phyloP scores from a whole-genome alignment of 148 eudicot genomes.

The Cornus florida region DNA sequence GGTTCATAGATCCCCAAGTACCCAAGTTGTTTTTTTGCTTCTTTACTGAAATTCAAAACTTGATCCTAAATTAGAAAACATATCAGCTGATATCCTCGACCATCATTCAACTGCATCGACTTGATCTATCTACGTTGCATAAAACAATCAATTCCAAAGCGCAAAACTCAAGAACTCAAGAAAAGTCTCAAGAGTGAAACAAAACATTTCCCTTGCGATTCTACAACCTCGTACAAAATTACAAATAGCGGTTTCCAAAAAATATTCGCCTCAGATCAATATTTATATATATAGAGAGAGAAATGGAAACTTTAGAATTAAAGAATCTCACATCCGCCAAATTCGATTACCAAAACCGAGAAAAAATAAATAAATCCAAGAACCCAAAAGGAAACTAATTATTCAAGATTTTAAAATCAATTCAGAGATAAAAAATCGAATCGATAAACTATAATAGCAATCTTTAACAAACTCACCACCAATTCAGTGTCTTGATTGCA shows the following conservation, averaged over 20 bases:
- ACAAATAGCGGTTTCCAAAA: not conserved
- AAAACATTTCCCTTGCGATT: not conserved
- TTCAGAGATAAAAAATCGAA: not conserved
- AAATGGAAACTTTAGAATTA: not conserved
- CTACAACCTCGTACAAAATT: not conserved
- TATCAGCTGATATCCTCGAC: not conserved
- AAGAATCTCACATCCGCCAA: not conserved
- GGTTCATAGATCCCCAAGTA: not conserved
- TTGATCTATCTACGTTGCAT: not conserved
- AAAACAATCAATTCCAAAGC: not conserved
- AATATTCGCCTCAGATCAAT: not conserved
- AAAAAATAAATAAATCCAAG: not conserved
- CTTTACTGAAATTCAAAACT: not conserved
- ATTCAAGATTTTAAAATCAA: not conserved
- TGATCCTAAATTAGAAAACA: not conserved
- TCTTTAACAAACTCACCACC: constrained; percentile 16
- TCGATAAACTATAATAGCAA: not conserved
- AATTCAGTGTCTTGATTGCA: not conserved
- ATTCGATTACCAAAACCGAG: not conserved
- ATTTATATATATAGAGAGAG: not conserved
- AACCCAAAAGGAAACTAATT: not conserved
- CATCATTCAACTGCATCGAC: not conserved
- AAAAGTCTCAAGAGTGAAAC: not conserved
- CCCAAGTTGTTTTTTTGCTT: not conserved
- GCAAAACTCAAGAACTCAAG: not conserved